Conservation (phyloP, 176 grass and related monocot species). For the Lolium perenne region DNA sequence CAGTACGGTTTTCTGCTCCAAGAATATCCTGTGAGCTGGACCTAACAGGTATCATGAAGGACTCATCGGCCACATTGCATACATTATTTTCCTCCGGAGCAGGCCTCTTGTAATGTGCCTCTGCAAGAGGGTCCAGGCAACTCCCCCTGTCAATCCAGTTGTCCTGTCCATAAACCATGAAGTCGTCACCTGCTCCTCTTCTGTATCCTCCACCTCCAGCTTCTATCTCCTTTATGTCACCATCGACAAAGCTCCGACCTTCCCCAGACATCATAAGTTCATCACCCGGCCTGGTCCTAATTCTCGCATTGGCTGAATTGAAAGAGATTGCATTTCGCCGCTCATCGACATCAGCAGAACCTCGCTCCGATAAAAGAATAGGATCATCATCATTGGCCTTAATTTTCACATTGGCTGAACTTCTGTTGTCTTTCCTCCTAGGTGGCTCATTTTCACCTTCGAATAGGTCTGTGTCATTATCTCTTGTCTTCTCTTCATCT, state of each 20-base stretch:
- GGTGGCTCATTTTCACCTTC: conserved; percentile 56
- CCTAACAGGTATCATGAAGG: conserved; percentile 86
- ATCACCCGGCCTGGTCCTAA: conserved; percentile 58
- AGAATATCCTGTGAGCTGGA: conserved; percentile 54
- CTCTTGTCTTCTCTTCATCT: conserved; percentile 66
- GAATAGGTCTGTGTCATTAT: conserved; percentile 68
- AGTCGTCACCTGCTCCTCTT: conserved; percentile 62
- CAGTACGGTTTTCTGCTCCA: conserved; percentile 55
- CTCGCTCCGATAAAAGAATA: conserved; percentile 61
- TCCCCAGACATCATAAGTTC: conserved; percentile 68
- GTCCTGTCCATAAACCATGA: conserved; percentile 78
- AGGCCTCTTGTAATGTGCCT: conserved; percentile 54
- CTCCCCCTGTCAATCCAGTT: conserved; percentile 53
- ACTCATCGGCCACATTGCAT: conserved; percentile 61
- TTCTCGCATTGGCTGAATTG: conserved; percentile 61
- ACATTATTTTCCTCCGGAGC: conserved; percentile 45
- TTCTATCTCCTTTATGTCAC: conserved; percentile 81
- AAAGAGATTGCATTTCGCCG: conserved; percentile 44
- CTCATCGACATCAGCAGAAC: conserved; percentile 53
- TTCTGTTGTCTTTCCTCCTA: conserved; percentile 63
- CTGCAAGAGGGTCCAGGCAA: conserved; percentile 76
- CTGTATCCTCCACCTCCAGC: conserved; percentile 57
- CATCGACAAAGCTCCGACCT: conserved; percentile 48
- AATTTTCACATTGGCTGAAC: too few species aligned
- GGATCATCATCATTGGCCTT: conserved; percentile 48